Conservation (phyloP, 176 grass and related monocot genomes). For the Raddia guianensis region DNA sequence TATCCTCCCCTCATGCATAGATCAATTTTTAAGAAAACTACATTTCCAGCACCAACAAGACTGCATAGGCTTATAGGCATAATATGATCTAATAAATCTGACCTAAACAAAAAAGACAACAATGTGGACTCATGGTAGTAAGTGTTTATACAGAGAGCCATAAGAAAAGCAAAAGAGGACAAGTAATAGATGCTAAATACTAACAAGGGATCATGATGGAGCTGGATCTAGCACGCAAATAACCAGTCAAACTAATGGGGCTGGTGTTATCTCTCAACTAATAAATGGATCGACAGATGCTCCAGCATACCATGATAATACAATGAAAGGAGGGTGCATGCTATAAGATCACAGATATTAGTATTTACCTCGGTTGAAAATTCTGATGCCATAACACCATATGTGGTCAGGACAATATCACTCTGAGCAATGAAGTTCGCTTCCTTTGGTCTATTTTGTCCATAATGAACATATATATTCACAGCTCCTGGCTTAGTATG, state of each 20-base stretch:
- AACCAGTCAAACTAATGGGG: neutral
- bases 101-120: neutral
- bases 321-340: constrained; percentile 7
- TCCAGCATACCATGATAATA: constrained; percentile 10
- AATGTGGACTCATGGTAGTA: constrained; percentile 15
- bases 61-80: neutral
- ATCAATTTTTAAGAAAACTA: constrained; percentile 24
- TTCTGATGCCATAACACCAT: constrained; percentile 93
- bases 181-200: neutral
- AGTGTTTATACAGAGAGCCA: neutral
- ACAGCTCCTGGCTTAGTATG: constrained; percentile 67
- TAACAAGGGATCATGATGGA: neutral
- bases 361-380: constrained; percentile 76
- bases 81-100: neutral
- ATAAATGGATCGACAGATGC: constrained; percentile 13
- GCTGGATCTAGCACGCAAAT: constrained; percentile 1
- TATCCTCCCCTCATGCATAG: neutral
- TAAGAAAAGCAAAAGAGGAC: constrained; percentile 25
- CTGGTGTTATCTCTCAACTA: constrained; percentile 24
- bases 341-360: constrained; percentile 35
- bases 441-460: constrained; percentile 90
- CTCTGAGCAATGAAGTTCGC: constrained; percentile 67
- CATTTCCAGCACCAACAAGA: constrained; percentile 13
- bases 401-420: constrained; percentile 92
- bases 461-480: constrained; percentile 89